These are phyloP conservation scores for Wickerhamomyces alni DNA, from an alignment of 805 yeast genomes.

Conservation along the genomic window DNA sequence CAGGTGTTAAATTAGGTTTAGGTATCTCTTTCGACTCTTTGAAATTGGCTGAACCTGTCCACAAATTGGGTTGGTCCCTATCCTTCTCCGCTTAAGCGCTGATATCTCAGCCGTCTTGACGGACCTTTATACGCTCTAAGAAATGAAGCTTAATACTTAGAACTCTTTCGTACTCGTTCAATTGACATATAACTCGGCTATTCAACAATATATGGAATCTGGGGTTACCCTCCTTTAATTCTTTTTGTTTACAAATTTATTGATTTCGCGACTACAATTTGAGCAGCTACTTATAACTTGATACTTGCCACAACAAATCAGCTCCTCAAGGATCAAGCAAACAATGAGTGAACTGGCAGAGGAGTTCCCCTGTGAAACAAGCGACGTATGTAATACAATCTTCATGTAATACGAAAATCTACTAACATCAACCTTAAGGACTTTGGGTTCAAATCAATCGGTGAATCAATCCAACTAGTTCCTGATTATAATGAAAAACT, in stretches of 20 bases:
- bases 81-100: constrained; percentile 78
- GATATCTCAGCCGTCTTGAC: not conserved
- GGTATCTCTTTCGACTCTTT: constrained; percentile 97
- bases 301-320: too few relatives aligned
- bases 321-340: too few relatives aligned
- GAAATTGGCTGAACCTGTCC: constrained; percentile 93
- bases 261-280: too few relatives aligned
- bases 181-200: too few relatives aligned
- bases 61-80: constrained; percentile 94
- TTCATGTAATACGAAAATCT: not conserved
- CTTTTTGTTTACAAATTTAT: too few relatives aligned
- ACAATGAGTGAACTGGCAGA: constrained; percentile 14
- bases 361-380: constrained; percentile 13
- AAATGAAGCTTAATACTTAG: not conserved
- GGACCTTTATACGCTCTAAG: not conserved
- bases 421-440: constrained; percentile 23
- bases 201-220: too few relatives aligned
- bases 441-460: constrained; percentile 38
- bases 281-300: too few relatives aligned
- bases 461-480: constrained; percentile 28
- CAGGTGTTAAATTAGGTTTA: constrained; percentile 93
- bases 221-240: too few relatives aligned
- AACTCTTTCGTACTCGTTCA: too few relatives aligned
- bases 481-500: constrained; percentile 27
- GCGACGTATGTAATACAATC: constrained; percentile 15